Percentiles rank a stretch among this genome's conserved stretches.
Conservation (phyloP, 2,329 filamentous ascomycete genomes). For the Aspergillus transmontanensis region DNA sequence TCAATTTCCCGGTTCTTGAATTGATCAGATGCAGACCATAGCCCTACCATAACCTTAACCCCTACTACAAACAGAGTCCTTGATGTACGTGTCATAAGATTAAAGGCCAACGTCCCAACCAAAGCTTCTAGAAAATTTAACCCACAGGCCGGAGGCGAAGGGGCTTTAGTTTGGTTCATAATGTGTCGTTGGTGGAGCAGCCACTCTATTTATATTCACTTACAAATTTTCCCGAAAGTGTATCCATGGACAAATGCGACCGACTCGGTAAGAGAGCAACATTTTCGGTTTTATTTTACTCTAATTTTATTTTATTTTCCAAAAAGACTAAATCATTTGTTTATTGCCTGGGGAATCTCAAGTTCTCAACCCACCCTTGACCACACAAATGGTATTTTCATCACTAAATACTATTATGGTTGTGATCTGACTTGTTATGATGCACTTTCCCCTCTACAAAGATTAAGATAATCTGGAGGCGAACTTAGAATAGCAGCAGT, state of each 20-base stretch:
- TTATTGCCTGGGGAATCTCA: neutral
- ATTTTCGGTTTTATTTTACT: neutral
- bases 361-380: neutral
- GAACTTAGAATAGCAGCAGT: neutral
- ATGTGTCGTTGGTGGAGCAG: slow-evolving; percentile 3
- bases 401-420: neutral
- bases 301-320: neutral
- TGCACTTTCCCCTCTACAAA: neutral
- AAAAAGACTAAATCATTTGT: neutral
- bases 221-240: slow-evolving; percentile 5
- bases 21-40: neutral
- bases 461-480: neutral
- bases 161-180: slow-evolving; percentile 2
- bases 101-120: neutral
- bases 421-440: neutral
- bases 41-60: neutral
- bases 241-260: slow-evolving; percentile 1
- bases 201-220: slow-evolving; percentile 7
- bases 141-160: neutral
- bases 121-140: slow-evolving; percentile 1
- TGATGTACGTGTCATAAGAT: neutral
- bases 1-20: neutral
- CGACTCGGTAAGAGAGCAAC: neutral
- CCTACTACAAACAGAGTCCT: neutral
- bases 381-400: neutral